A percentile compares a stretch with the other conserved stretches of the same genome.
Evolutionary conservation across 2,329 filamentous ascomycete genomes (phyloP).

Genomic region (Aureobasidium sp.): DNA sequence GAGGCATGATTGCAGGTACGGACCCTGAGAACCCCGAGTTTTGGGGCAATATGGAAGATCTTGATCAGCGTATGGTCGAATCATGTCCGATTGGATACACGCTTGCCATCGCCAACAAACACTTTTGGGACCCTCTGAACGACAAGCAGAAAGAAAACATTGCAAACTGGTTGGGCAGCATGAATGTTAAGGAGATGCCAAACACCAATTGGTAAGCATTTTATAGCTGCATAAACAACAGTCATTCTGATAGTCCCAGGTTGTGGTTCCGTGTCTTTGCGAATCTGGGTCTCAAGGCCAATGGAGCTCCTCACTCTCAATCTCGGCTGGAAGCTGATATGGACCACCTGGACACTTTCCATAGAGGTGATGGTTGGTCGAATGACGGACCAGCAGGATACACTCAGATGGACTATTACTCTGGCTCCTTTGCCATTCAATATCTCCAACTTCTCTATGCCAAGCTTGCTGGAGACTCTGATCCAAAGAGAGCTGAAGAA

Average conservation of each 20-base stretch:
- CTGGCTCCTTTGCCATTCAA: constrained; percentile 74
- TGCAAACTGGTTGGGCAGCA: constrained; percentile 65
- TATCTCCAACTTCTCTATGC: constrained; percentile 72
- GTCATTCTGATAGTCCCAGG: constrained; percentile 42
- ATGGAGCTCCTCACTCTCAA: constrained; percentile 64
- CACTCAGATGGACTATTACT: constrained; percentile 82
- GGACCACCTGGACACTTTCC: constrained; percentile 71
- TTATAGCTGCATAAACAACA: too few species aligned
- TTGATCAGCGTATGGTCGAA: constrained; percentile 79
- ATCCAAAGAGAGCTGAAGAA: constrained; percentile 58
- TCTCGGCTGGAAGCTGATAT: constrained; percentile 67
- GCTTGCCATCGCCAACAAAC: constrained; percentile 58
- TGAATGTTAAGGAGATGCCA: constrained; percentile 67
- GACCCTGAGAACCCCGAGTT: constrained; percentile 64
- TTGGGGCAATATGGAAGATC: constrained; percentile 69
- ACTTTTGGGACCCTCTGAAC: constrained; percentile 60
- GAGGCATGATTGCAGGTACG: constrained; percentile 64
- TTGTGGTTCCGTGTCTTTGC: constrained; percentile 82
- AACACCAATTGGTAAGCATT: constrained; percentile 55
- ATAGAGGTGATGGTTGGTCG: constrained; percentile 75
- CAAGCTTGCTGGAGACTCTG: constrained; percentile 59
- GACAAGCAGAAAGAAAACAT: constrained; percentile 58
- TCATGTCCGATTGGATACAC: constrained; percentile 74
- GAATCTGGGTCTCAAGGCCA: constrained; percentile 69
- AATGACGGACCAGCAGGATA: constrained; percentile 71